phyloP scores from a whole-genome alignment of 306 rosid genomes.

The Dicorynia guianensis region DNA sequence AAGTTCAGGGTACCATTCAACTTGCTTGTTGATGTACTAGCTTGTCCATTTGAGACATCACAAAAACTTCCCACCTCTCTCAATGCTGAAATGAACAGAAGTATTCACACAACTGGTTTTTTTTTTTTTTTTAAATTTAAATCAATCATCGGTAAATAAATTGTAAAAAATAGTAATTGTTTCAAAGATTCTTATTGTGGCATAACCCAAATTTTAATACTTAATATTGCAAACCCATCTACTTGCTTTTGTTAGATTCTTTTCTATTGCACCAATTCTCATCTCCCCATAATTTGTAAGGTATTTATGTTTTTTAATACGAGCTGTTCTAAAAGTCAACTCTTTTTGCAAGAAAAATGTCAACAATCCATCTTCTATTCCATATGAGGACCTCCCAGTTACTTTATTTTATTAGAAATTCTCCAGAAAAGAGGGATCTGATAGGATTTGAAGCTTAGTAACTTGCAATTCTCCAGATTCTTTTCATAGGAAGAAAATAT shows the following conservation, averaged over 20 bases:
- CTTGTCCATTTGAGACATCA: conserved; percentile 46
- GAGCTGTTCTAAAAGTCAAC: conserved; percentile 38
- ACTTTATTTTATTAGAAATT: conserved; percentile 17
- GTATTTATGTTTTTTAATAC: conserved; percentile 16
- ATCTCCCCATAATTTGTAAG: background rate
- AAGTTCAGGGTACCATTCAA: conserved; percentile 48
- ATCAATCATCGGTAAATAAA: no score
- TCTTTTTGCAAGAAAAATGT: conserved; percentile 25
- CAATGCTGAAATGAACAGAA: conserved; percentile 5
- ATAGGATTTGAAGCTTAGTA: conserved; percentile 27
- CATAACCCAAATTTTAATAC: background rate
- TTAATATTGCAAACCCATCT: no score
- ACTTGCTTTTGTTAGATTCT: no score
- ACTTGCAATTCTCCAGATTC: background rate
- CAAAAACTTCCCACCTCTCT: conserved; percentile 41
- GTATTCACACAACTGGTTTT: background rate
- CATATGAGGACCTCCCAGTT: conserved; percentile 20
- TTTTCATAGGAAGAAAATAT: background rate
- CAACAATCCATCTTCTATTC: conserved; percentile 17
- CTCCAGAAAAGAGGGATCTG: conserved; percentile 28
- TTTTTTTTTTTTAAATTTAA: no score
- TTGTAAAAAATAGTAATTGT: no score
- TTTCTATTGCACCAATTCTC: no score
- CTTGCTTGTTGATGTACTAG: conserved; percentile 48
- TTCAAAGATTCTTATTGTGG: background rate